phyloP scores from a whole-genome alignment of 1,284 basidiomycete species.

The Quambalaria eucalypti region DNA sequence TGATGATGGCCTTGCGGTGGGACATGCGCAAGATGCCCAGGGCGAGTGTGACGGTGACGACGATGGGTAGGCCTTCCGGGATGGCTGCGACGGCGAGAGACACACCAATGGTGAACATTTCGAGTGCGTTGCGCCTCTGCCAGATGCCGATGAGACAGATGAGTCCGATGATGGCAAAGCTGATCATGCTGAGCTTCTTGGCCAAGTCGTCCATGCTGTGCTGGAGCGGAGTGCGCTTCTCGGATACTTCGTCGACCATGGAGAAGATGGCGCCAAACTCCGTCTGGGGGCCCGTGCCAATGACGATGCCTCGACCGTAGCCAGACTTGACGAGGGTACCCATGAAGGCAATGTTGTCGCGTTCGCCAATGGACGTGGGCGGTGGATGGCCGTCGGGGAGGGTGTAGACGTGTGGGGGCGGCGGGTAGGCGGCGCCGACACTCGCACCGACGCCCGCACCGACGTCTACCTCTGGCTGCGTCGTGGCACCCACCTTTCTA shows the following conservation, averaged over 20 bases:
- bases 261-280: constrained; percentile 94
- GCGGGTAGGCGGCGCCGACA: not conserved
- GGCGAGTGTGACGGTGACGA: constrained; percentile 91
- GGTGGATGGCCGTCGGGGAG: not conserved
- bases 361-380: constrained; percentile 61
- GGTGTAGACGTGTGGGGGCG: constrained; percentile 52
- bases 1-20: constrained; percentile 87
- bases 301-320: constrained; percentile 74
- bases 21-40: constrained; percentile 90
- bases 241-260: constrained; percentile 96
- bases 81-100: constrained; percentile 69
- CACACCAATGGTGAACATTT: constrained; percentile 96
- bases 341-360: constrained; percentile 88
- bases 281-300: constrained; percentile 77
- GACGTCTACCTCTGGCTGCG: constrained; percentile 36
- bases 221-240: constrained; percentile 86
- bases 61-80: constrained; percentile 91
- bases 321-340: constrained; percentile 90
- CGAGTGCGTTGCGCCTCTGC: constrained; percentile 81
- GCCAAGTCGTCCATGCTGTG: constrained; percentile 93
- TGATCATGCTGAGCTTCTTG: constrained; percentile 76
- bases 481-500: constrained; percentile 58
- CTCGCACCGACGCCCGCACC: constrained; percentile 5
- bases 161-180: constrained; percentile 83
- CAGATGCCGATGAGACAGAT: constrained; percentile 84